These are phyloP conservation scores for Jackrogersella multiformis DNA, from an alignment of 495 filamentous ascomycete species.

Conservation along the genomic window DNA sequence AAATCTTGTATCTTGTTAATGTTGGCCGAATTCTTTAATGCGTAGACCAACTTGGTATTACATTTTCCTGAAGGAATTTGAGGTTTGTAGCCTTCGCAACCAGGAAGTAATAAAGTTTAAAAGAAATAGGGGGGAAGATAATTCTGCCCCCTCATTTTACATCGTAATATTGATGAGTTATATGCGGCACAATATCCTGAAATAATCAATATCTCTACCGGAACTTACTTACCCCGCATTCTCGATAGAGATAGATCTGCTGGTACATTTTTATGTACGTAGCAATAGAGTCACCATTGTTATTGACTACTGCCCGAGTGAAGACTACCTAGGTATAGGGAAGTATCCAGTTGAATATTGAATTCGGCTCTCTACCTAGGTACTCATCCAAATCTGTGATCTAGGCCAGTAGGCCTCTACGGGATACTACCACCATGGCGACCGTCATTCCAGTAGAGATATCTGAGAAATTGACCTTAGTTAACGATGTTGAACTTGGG, in stretches of 20 bases:
- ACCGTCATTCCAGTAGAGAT: conserved; percentile 31
- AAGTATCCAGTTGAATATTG: neutral
- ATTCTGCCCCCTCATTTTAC: conserved; percentile 1
- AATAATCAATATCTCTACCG: conserved; percentile 27
- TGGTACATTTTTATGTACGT: neutral
- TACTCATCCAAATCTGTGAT: neutral
- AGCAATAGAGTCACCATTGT: neutral
- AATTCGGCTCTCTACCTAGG: neutral
- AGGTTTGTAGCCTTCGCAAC: too few relatives aligned
- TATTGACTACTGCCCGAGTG: too few relatives aligned
- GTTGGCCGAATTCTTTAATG: too few relatives aligned
- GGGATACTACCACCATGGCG: conserved; percentile 19
- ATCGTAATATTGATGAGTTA: neutral
- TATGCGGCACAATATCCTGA: conserved; percentile 16
- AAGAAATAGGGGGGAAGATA: neutral
- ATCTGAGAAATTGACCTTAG: conserved; percentile 20
- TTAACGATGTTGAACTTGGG: conserved; percentile 25
- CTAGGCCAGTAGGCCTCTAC: neutral
- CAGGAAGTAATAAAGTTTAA: too few relatives aligned
- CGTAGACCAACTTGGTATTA: too few relatives aligned
- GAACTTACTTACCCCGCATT: conserved; percentile 40
- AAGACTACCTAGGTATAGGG: neutral
- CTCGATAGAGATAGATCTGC: conserved; percentile 4
- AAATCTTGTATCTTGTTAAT: too few relatives aligned
- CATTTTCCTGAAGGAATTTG: too few relatives aligned